These are phyloP conservation scores for Abelmoschus esculentus DNA, from an alignment of 345 rosid species.

Conservation along the genomic window DNA sequence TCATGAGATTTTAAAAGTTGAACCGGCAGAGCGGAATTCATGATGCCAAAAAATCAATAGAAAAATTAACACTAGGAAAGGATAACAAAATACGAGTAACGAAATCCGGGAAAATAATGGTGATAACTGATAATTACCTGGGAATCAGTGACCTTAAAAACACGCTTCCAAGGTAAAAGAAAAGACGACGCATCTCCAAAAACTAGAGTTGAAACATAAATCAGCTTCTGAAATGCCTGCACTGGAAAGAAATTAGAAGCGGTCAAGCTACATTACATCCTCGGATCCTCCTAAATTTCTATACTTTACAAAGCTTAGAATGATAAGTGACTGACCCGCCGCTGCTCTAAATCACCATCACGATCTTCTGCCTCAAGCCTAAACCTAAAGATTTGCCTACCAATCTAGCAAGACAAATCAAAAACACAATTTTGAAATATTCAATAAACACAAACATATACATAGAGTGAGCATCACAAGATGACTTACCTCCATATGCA, in stretches of 20 bases:
- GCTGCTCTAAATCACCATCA: constrained; percentile 81
- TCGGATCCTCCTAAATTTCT: neutral
- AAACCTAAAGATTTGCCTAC: constrained; percentile 85
- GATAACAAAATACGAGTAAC: neutral
- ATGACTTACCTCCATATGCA: constrained; percentile 85
- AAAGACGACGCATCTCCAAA: constrained; percentile 94
- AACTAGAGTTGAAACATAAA: constrained; percentile 87
- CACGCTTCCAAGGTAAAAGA: constrained; percentile 99
- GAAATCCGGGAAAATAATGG: neutral
- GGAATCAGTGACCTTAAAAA: constrained; percentile 90
- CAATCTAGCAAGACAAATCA: constrained; percentile 49
- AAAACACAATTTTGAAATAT: neutral
- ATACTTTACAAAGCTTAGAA: constrained; percentile 8
- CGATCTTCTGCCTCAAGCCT: constrained; percentile 97
- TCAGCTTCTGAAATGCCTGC: constrained; percentile 99
- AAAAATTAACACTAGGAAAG: neutral
- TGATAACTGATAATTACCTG: constrained; percentile 44
- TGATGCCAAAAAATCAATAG: neutral
- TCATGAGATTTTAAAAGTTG: neutral
- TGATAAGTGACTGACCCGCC: constrained; percentile 55
- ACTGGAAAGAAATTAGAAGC: constrained; percentile 51
- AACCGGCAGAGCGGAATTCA: neutral
- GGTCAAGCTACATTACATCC: constrained; percentile 41
- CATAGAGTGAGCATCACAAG: constrained; percentile 8
- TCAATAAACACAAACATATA: neutral